Evolutionary conservation across 495 filamentous ascomycete genomes (phyloP).

Genomic region (Hypomontagnella monticulosa): DNA sequence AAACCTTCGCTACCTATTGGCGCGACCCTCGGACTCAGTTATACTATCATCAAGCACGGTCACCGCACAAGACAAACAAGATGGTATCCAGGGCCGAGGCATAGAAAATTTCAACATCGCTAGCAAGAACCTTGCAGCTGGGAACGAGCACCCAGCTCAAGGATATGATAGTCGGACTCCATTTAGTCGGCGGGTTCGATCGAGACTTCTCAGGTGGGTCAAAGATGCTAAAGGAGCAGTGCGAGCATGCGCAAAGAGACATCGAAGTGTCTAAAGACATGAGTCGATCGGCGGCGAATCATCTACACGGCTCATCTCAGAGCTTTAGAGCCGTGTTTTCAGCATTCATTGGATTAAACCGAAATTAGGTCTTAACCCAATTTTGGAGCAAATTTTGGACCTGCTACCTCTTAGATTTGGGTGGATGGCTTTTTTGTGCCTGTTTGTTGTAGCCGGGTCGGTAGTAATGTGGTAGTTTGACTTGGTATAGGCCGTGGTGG

Average conservation of each 20-base stretch:
- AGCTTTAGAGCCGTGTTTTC: slow-evolving; percentile 18
- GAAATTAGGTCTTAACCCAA: slow-evolving; percentile 36
- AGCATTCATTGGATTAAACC: slow-evolving; percentile 45
- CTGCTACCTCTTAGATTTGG: slow-evolving; percentile 25
- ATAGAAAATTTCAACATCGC: slow-evolving; percentile 17
- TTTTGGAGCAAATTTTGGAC: slow-evolving; percentile 47
- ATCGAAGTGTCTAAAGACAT: slow-evolving; percentile 11
- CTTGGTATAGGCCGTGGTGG: slow-evolving; percentile 45
- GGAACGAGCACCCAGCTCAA: neutral
- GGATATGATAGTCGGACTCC: slow-evolving; percentile 8
- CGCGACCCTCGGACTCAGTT: slow-evolving; percentile 11
- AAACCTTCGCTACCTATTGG: slow-evolving; percentile 39
- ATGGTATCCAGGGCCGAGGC: neutral
- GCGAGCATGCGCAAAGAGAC: slow-evolving; percentile 37
- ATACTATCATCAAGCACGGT: slow-evolving; percentile 3
- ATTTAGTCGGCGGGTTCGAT: slow-evolving; percentile 37
- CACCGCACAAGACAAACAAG: neutral
- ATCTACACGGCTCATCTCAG: neutral
- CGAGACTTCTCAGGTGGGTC: slow-evolving; percentile 40
- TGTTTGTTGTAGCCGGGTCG: slow-evolving; percentile 39
- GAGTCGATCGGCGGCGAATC: neutral
- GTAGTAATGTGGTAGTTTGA: slow-evolving; percentile 38
- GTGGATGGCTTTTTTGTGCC: slow-evolving; percentile 37
- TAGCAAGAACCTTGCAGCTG: neutral
- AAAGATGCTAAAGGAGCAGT: slow-evolving; percentile 40